phyloP scores from a whole-genome alignment of 306 rosid genomes.

The Biancaea sappan region DNA sequence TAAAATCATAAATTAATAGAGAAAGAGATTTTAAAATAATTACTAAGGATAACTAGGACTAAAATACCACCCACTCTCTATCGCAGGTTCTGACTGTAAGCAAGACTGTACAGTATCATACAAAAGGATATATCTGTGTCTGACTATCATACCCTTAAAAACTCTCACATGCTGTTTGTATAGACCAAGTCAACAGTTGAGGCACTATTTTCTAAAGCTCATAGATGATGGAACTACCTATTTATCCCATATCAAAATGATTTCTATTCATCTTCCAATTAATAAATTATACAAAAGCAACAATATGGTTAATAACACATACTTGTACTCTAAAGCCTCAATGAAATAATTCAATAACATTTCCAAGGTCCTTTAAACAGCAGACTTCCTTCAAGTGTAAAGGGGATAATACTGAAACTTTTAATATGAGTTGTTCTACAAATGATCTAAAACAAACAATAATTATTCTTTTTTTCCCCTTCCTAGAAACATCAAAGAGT shows the following conservation, averaged over 20 bases:
- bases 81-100: not conserved
- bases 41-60: not conserved
- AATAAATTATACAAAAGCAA: not conserved
- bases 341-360: not conserved
- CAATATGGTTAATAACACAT: not conserved
- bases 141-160: not conserved
- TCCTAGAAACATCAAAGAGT: not conserved
- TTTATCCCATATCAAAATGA: not conserved
- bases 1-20: not conserved
- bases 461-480: not conserved
- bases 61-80: not conserved
- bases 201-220: not conserved
- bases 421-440: not conserved
- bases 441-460: no score
- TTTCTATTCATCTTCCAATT: not conserved
- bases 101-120: not conserved
- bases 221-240: not conserved
- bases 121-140: not conserved
- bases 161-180: not conserved
- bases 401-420: not conserved
- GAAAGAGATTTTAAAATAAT: not conserved
- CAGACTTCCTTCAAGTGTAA: no score
- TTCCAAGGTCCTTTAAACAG: not conserved
- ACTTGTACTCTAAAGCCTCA: not conserved
- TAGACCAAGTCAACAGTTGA: not conserved